Evolutionary conservation across 768 basidiomycete species (phyloP).

Genomic region (Tricholomella constricta): DNA sequence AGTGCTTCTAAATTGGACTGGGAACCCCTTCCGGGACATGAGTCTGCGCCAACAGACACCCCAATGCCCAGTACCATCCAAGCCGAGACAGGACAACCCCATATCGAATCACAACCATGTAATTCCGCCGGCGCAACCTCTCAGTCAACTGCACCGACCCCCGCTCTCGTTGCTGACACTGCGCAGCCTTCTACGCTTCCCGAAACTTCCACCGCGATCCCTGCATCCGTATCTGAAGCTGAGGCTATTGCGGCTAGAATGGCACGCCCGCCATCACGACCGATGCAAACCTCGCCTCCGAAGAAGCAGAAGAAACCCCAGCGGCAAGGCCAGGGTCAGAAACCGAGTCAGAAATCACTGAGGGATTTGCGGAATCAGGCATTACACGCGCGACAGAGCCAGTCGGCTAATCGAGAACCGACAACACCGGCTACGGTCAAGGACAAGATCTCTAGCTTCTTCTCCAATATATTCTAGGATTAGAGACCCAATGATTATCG

Average conservation of each 20-base stretch:
- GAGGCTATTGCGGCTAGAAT: constrained; percentile 6
- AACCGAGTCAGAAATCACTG: neutral
- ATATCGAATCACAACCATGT: neutral
- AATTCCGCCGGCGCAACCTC: neutral
- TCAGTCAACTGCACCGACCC: neutral
- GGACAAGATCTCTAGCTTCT: constrained; percentile 14
- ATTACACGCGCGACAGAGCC: neutral
- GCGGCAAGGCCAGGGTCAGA: neutral
- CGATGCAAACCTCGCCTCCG: neutral
- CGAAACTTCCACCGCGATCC: neutral
- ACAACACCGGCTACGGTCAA: neutral
- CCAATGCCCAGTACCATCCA: constrained; percentile 11
- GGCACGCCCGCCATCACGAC: neutral
- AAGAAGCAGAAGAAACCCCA: neutral
- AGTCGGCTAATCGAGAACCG: neutral
- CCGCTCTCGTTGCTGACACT: neutral
- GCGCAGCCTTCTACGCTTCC: neutral
- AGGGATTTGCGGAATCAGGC: neutral
- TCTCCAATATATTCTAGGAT: constrained; percentile 11
- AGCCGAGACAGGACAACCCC: neutral
- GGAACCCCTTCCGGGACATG: constrained; percentile 21
- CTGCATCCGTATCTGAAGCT: neutral
- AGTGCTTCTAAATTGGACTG: constrained; percentile 10
- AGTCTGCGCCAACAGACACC: constrained; percentile 8
- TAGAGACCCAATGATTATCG: neutral